A percentile compares a stretch with the other conserved stretches of the same genome.
Conservation (phyloP, 176 grass and related monocot genomes). For the Otatea glauca region DNA sequence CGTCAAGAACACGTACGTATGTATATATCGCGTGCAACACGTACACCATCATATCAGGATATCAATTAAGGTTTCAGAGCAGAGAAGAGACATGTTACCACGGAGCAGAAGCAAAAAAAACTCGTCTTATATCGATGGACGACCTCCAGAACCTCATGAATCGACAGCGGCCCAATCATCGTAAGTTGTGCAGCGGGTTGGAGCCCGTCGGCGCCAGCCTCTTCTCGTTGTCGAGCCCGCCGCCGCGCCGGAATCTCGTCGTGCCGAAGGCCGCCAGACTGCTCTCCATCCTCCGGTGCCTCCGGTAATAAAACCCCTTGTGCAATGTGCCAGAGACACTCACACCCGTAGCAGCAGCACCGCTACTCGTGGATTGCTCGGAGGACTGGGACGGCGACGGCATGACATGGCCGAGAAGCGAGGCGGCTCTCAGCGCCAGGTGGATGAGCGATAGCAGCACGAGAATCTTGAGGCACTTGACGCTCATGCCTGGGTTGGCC, state of each 20-base stretch:
- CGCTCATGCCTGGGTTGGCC: conserved; percentile 20
- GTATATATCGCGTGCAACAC: not conserved
- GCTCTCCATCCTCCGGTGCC: not conserved
- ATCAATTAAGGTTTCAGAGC: not conserved
- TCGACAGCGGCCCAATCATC: not conserved
- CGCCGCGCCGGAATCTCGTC: conserved; percentile 14
- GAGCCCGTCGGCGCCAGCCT: conserved; percentile 65
- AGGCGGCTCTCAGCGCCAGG: conserved; percentile 39
- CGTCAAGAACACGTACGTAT: not conserved
- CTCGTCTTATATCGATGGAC: not conserved
- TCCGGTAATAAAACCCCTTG: not conserved
- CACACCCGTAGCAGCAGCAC: too few relatives aligned
- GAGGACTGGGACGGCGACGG: not conserved
- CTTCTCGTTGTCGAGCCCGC: conserved; percentile 56
- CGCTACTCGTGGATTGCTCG: not conserved
- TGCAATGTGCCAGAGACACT: not conserved
- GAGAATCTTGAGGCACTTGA: conserved; percentile 54
- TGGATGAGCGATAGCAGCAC: conserved; percentile 48
- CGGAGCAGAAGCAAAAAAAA: not conserved
- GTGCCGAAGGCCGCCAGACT: not conserved
- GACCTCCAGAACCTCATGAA: not conserved
- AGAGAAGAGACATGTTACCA: not conserved
- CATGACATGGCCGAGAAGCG: conserved; percentile 34
- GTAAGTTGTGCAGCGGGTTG: conserved; percentile 69
- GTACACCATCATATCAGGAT: not conserved